These are phyloP conservation scores for Chernovozyma sophiae-reginae DNA, from an alignment of 1,139 yeast species.

Conservation along the genomic window DNA sequence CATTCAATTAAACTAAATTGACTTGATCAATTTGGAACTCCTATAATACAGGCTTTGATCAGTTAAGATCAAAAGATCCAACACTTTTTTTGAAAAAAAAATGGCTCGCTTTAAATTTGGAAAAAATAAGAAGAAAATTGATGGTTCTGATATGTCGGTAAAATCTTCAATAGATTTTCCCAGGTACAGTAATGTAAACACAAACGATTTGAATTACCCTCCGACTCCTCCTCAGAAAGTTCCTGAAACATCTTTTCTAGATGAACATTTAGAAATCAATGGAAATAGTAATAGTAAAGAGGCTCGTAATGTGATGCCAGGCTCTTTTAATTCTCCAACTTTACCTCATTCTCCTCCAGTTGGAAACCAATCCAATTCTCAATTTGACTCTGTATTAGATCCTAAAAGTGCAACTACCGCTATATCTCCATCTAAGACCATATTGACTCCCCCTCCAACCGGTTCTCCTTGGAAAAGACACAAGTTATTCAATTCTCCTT, in stretches of 20 bases:
- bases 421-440: slow-evolving; percentile 1
- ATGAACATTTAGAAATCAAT: too few species aligned
- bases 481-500: slow-evolving; percentile 73
- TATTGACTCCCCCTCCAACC: slow-evolving; percentile 4
- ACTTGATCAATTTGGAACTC: too few species aligned
- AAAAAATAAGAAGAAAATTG: slow-evolving; percentile 18
- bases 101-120: slow-evolving; percentile 31
- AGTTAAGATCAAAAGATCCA: too few species aligned
- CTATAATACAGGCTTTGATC: too few species aligned
- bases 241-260: background rate
- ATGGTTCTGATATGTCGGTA: slow-evolving; percentile 7
- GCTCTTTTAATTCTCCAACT: background rate
- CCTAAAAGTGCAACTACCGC: slow-evolving; percentile 2
- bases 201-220: background rate
- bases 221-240: slow-evolving; percentile 1
- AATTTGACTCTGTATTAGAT: slow-evolving; percentile 5
- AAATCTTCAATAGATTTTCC: slow-evolving; percentile 5
- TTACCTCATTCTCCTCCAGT: background rate
- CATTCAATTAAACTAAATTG: too few species aligned
- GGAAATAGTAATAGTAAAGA: background rate
- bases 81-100: background rate
- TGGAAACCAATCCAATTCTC: background rate
- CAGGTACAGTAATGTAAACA: slow-evolving; percentile 4
- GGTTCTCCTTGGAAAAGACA: slow-evolving; percentile 73
- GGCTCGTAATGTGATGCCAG: background rate